A percentile compares a stretch with the other conserved stretches of the same genome.
Conservation (phyloP, 2,329 filamentous ascomycete species). For the Diplodia sapinea region DNA sequence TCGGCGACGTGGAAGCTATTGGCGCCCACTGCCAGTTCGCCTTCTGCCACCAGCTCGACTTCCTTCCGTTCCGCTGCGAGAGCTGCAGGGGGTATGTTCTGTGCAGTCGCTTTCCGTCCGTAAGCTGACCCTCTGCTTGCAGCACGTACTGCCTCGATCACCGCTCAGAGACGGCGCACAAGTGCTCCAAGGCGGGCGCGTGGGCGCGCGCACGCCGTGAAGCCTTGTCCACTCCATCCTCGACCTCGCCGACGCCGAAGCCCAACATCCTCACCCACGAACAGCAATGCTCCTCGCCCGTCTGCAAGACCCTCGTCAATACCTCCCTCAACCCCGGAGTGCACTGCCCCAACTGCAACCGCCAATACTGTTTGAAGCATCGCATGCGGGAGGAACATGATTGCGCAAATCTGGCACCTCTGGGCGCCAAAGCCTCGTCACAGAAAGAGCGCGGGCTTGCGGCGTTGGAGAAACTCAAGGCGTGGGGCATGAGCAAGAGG, state of each 20-base stretch:
- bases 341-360: constrained; percentile 73
- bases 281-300: constrained; percentile 70
- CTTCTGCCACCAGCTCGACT: constrained; percentile 94
- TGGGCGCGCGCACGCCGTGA: constrained; percentile 61
- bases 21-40: constrained; percentile 89
- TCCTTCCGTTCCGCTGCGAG: constrained; percentile 92
- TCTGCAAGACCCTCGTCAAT: constrained; percentile 74
- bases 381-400: constrained; percentile 80
- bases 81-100: constrained; percentile 69
- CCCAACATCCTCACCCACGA: constrained; percentile 65
- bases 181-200: constrained; percentile 65
- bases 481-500: constrained; percentile 80
- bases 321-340: constrained; percentile 71
- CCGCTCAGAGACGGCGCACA: constrained; percentile 82
- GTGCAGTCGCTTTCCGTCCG: not conserved
- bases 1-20: constrained; percentile 80
- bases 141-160: constrained; percentile 92
- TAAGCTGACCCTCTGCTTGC: constrained; percentile 32
- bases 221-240: constrained; percentile 40
- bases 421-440: constrained; percentile 58
- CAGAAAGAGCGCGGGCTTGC: constrained; percentile 69
- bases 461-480: constrained; percentile 76
- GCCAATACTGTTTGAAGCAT: constrained; percentile 79
- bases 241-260: constrained; percentile 46
- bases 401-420: constrained; percentile 74